These are phyloP conservation scores for Naganishia antarctica DNA, from an alignment of 768 basidiomycete species.

Conservation along the genomic window DNA sequence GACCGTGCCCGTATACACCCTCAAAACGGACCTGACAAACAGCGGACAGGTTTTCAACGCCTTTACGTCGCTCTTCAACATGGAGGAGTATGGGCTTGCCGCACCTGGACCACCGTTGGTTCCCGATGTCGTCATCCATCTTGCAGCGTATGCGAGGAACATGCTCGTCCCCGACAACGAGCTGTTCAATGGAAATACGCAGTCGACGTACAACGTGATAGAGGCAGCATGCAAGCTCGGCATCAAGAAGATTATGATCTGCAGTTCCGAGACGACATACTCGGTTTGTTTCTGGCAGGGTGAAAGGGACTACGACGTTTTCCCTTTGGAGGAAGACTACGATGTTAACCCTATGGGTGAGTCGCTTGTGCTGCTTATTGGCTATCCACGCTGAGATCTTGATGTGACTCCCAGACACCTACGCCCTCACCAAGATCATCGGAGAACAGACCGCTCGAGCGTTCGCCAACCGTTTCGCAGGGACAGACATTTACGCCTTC, in stretches of 20 bases:
- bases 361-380: background rate
- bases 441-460: constrained; percentile 42
- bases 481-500: constrained; percentile 42
- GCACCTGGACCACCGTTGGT: constrained; percentile 19
- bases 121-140: constrained; percentile 42
- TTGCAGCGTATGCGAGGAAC: constrained; percentile 46
- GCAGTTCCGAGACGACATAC: constrained; percentile 43
- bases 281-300: constrained; percentile 47
- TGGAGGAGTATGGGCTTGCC: constrained; percentile 40
- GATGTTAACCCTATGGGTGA: constrained; percentile 29
- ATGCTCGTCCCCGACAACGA: constrained; percentile 44
- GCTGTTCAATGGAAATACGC: constrained; percentile 38
- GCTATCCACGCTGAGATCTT: constrained; percentile 26
- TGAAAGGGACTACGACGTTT: constrained; percentile 40
- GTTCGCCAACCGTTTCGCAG: constrained; percentile 37
- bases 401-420: constrained; percentile 33
- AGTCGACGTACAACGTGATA: constrained; percentile 45
- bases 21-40: constrained; percentile 45
- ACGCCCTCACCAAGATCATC: constrained; percentile 41
- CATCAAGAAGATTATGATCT: constrained; percentile 44
- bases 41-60: constrained; percentile 48
- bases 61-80: constrained; percentile 38
- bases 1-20: constrained; percentile 36
- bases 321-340: constrained; percentile 44
- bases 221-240: constrained; percentile 46